Evolutionary conservation across 495 filamentous ascomycete species (phyloP).

Genomic region (Cladorrhinum samala): DNA sequence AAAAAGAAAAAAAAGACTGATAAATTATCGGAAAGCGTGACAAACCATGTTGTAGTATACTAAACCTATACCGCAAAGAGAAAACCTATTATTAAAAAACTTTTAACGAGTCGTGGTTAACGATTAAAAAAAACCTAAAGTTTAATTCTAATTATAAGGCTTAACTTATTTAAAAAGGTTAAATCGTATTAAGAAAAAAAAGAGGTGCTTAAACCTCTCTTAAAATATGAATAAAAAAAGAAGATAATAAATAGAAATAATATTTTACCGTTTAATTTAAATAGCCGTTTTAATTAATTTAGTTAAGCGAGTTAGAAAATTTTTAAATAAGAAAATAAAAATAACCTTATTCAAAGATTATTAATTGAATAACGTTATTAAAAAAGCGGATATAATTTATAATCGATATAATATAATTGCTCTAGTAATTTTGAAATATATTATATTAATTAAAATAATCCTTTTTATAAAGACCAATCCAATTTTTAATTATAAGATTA

Average conservation of each 20-base stretch:
- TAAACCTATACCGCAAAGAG: no score
- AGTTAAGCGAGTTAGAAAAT: no score
- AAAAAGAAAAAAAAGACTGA: neutral
- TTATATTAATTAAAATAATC: neutral
- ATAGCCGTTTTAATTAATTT: no score
- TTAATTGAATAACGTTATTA: neutral
- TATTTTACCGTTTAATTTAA: no score
- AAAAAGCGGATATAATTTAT: neutral
- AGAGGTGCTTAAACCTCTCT: neutral
- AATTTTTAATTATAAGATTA: neutral
- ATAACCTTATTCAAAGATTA: neutral
- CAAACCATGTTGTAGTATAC: neutral
- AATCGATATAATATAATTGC: neutral
- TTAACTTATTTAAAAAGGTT: neutral
- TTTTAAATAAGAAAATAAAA: neutral
- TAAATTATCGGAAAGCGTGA: neutral
- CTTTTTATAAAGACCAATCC: neutral
- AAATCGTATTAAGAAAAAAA: neutral
- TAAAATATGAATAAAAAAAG: no score
- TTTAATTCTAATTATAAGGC: no score
- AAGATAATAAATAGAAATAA: neutral
- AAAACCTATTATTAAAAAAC: neutral
- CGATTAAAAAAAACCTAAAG: neutral
- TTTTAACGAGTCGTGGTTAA: neutral
- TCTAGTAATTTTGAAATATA: neutral